These are phyloP conservation scores for Arabidopsis thaliana DNA, from an alignment of 345 rosid species.

Conservation along the genomic window TAIR10.1 NC_003070.9:2013501-2014000, in stretches of 20 bases:
- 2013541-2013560: neutral
- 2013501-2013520: slow-evolving; percentile 5
- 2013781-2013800: neutral
- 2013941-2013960: neutral
- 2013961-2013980: neutral
- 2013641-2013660: slow-evolving; percentile 10
- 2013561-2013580: neutral
- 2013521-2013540: neutral
- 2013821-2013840: neutral
- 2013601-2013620: neutral
- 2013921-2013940: neutral
- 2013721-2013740: slow-evolving; percentile 1
- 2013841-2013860: neutral
- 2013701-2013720: slow-evolving; percentile 34
- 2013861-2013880: neutral
- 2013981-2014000: neutral
- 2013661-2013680: slow-evolving; percentile 31
- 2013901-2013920: neutral
- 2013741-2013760: slow-evolving; percentile 6
- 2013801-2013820: neutral
- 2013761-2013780: slow-evolving; percentile 35
- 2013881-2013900: neutral
- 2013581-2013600: neutral
- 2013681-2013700: neutral
- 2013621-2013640: slow-evolving; percentile 20